These are phyloP conservation scores for Aspergillus funiculosus DNA, from an alignment of 495 filamentous ascomycete genomes.

Conservation along the genomic window DNA sequence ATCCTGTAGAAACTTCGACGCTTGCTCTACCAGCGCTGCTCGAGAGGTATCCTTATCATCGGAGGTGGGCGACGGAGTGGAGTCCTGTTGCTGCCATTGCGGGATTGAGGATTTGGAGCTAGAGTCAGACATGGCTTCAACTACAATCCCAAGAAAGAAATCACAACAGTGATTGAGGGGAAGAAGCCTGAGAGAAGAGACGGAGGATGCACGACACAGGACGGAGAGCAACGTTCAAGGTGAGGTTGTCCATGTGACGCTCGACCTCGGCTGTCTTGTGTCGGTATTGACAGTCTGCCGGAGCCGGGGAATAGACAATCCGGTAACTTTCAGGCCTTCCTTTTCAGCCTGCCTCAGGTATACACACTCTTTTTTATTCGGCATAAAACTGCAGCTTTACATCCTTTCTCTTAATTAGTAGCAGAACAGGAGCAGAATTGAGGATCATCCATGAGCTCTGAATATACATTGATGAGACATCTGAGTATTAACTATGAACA, in stretches of 20 bases:
- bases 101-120: slow-evolving; percentile 38
- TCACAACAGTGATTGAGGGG: neutral
- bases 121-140: slow-evolving; percentile 34
- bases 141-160: slow-evolving; percentile 2
- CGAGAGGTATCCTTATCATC: slow-evolving; percentile 27
- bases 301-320: too few relatives aligned
- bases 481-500: too few relatives aligned
- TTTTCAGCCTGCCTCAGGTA: too few relatives aligned
- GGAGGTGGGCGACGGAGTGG: slow-evolving; percentile 29
- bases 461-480: too few relatives aligned
- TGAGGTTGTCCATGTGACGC: slow-evolving; percentile 2
- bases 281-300: neutral
- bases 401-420: too few relatives aligned
- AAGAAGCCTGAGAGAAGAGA: neutral
- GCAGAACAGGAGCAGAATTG: too few relatives aligned
- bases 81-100: slow-evolving; percentile 39
- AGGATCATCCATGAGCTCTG: too few relatives aligned
- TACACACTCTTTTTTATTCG: too few relatives aligned
- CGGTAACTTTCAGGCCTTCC: too few relatives aligned
- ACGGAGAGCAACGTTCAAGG: too few relatives aligned
- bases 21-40: slow-evolving; percentile 58
- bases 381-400: too few relatives aligned
- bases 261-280: slow-evolving; percentile 31
- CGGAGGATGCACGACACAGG: slow-evolving; percentile 2
- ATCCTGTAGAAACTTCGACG: slow-evolving; percentile 73